A percentile compares a stretch with the other conserved stretches of the same genome.
phyloP scores from a whole-genome alignment of 1,284 basidiomycete species.

The Leccinum cinnamomeum region DNA sequence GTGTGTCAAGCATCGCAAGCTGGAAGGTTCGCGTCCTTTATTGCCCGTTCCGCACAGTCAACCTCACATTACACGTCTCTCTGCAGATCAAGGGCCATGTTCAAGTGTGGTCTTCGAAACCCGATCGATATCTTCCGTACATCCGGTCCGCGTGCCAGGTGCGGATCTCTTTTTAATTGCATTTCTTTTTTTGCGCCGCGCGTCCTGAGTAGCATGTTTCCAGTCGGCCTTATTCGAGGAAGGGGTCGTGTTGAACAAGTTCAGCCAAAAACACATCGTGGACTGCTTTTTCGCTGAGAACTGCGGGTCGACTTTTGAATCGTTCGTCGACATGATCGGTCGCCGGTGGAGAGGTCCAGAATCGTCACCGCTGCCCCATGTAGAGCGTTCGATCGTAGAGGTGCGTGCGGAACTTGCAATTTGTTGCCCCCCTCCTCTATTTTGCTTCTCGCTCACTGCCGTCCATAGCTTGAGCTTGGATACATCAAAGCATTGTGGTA shows the following conservation, averaged over 20 bases:
- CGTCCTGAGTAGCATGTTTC: slow-evolving; percentile 4
- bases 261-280: slow-evolving; percentile 53
- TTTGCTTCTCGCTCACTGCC: slow-evolving; percentile 1
- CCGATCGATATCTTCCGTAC: slow-evolving; percentile 48
- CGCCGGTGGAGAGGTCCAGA: slow-evolving; percentile 39
- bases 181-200: slow-evolving; percentile 3
- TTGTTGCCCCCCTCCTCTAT: neutral
- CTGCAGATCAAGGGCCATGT: slow-evolving; percentile 52
- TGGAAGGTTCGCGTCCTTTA: slow-evolving; percentile 56
- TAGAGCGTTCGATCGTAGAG: slow-evolving; percentile 58
- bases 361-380: slow-evolving; percentile 39
- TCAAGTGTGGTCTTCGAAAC: slow-evolving; percentile 45
- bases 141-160: slow-evolving; percentile 62
- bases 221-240: slow-evolving; percentile 61
- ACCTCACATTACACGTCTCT: neutral
- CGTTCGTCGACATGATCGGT: slow-evolving; percentile 41
- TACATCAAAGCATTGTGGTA: slow-evolving; percentile 47
- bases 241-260: slow-evolving; percentile 54
- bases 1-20: slow-evolving; percentile 37
- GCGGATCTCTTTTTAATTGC: slow-evolving; percentile 9
- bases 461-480: slow-evolving; percentile 51
- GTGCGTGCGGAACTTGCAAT: slow-evolving; percentile 33
- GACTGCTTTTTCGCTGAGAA: slow-evolving; percentile 69
- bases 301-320: slow-evolving; percentile 51
- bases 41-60: neutral